phyloP scores from a whole-genome alignment of 148 eudicot genomes.

The Rhododendron mucronatum region DNA sequence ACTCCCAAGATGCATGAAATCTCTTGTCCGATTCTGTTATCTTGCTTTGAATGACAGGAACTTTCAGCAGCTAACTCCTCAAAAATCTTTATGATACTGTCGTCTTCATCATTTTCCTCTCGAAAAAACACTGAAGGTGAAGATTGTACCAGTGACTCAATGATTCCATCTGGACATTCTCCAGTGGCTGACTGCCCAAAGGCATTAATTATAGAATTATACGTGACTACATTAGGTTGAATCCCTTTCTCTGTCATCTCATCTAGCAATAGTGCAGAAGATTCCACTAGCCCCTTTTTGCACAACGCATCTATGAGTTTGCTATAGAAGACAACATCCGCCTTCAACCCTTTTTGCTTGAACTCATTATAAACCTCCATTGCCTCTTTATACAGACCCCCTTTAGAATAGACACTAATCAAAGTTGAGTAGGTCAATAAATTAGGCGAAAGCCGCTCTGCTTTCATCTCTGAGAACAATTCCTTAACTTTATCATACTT shows the following conservation, averaged over 20 bases:
- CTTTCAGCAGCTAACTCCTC: constrained; percentile 62
- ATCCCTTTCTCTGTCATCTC: constrained; percentile 96
- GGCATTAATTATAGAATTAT: constrained; percentile 93
- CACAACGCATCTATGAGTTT: constrained; percentile 87
- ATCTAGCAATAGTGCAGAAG: constrained; percentile 69
- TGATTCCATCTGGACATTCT: constrained; percentile 22
- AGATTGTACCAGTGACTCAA: constrained; percentile 27
- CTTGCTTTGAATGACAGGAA: constrained; percentile 32
- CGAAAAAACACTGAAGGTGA: constrained; percentile 17
- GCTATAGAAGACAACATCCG: constrained; percentile 94
- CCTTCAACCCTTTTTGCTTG: constrained; percentile 73
- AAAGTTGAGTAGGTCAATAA: constrained; percentile 81
- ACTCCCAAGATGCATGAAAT: constrained; percentile 70
- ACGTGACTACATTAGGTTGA: constrained; percentile 88
- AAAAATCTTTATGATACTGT: constrained; percentile 57
- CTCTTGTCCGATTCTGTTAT: constrained; percentile 43
- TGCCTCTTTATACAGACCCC: constrained; percentile 71
- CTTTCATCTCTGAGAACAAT: constrained; percentile 66
- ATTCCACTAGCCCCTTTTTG: constrained; percentile 81
- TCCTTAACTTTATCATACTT: constrained; percentile 70
- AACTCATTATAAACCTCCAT: constrained; percentile 69
- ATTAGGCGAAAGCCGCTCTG: constrained; percentile 54
- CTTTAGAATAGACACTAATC: constrained; percentile 79
- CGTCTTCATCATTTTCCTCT: constrained; percentile 33
- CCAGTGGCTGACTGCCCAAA: constrained; percentile 63